These are phyloP conservation scores for Escovopsis weberi DNA, from an alignment of 2,329 filamentous ascomycete species.

Conservation along the genomic window DNA sequence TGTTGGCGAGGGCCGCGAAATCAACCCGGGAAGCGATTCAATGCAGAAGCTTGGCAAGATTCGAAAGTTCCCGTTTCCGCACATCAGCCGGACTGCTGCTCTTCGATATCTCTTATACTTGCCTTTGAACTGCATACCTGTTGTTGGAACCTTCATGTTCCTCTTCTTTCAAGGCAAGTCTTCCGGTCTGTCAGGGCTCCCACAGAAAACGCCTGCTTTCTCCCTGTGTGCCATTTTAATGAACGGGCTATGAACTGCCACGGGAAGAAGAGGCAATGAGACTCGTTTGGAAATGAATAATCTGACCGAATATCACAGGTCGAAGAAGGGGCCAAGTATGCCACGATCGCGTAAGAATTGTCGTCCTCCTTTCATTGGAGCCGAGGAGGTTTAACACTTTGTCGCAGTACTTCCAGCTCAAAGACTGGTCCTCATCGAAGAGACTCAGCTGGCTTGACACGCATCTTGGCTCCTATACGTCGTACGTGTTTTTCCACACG, in stretches of 20 bases:
- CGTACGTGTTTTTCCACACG: slow-evolving; percentile 37
- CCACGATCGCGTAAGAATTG: slow-evolving; percentile 36
- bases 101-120: slow-evolving; percentile 73
- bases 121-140: slow-evolving; percentile 83
- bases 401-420: slow-evolving; percentile 73
- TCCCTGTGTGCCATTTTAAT: too few species aligned
- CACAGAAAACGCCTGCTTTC: too few species aligned
- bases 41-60: slow-evolving; percentile 43
- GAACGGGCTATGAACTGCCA: too few species aligned
- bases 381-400: too few species aligned
- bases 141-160: slow-evolving; percentile 73
- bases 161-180: slow-evolving; percentile 54
- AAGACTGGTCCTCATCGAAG: slow-evolving; percentile 57
- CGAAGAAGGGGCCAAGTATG: slow-evolving; percentile 32
- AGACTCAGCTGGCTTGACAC: slow-evolving; percentile 54
- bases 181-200: too few species aligned
- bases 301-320: slow-evolving; percentile 16
- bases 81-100: slow-evolving; percentile 46
- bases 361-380: too few species aligned
- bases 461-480: slow-evolving; percentile 63
- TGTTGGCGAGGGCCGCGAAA: slow-evolving; percentile 59
- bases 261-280: too few species aligned
- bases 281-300: too few species aligned
- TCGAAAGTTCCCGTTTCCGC: slow-evolving; percentile 41
- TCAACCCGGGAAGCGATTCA: slow-evolving; percentile 47